Conservation (phyloP, 1,284 basidiomycete species). For the Rugiboletus extremiorientalis region DNA sequence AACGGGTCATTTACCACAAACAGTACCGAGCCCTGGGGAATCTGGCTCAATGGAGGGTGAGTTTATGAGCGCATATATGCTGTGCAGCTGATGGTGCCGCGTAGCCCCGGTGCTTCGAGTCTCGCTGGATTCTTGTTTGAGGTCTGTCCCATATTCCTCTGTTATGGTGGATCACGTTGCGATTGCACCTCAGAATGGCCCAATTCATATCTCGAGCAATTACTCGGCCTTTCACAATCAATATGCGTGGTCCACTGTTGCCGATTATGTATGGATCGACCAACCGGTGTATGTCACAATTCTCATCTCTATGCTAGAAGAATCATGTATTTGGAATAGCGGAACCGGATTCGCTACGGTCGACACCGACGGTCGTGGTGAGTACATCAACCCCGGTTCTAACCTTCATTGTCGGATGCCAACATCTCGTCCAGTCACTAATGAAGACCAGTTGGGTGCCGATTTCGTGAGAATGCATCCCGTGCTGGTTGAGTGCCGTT, state of each 20-base stretch:
- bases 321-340: slow-evolving; percentile 29
- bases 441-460: slow-evolving; percentile 63
- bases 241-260: slow-evolving; percentile 58
- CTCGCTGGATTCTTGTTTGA: slow-evolving; percentile 63
- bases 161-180: slow-evolving; percentile 22
- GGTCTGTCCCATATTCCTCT: slow-evolving; percentile 35
- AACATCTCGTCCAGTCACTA: slow-evolving; percentile 41
- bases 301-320: background rate
- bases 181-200: slow-evolving; percentile 54
- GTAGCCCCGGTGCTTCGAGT: slow-evolving; percentile 70
- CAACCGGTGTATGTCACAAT: slow-evolving; percentile 58
- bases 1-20: slow-evolving; percentile 56
- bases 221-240: slow-evolving; percentile 50
- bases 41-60: slow-evolving; percentile 75
- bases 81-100: background rate
- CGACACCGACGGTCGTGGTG: slow-evolving; percentile 56
- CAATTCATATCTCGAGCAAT: slow-evolving; percentile 52
- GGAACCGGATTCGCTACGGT: slow-evolving; percentile 68
- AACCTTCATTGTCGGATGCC: slow-evolving; percentile 17
- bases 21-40: slow-evolving; percentile 59
- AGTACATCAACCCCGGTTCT: slow-evolving; percentile 18
- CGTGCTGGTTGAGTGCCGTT: too few species aligned
- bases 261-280: slow-evolving; percentile 70
- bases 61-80: slow-evolving; percentile 17
- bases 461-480: slow-evolving; percentile 53